phyloP scores from a whole-genome alignment of 768 basidiomycete species.

The Collybia mongolica region DNA sequence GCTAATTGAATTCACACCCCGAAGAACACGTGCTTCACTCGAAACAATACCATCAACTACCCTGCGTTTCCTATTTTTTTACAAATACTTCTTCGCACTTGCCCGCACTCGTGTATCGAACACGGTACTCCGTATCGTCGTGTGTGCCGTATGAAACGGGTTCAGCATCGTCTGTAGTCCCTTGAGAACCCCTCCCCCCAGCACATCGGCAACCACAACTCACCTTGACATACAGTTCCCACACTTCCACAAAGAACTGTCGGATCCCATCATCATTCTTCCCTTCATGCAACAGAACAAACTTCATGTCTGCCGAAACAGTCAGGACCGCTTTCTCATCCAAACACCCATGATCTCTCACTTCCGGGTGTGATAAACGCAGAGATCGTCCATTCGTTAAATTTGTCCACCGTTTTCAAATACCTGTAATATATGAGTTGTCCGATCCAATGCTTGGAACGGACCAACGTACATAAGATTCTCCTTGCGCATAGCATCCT shows the following conservation, averaged over 20 bases:
- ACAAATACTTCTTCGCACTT: constrained; percentile 84
- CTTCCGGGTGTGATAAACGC: constrained; percentile 95
- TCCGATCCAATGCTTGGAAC: constrained; percentile 8
- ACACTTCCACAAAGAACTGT: constrained; percentile 89
- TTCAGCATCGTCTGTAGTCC: constrained; percentile 76
- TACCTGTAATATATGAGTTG: constrained; percentile 60
- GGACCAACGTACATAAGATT: constrained; percentile 62
- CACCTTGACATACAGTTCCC: constrained; percentile 98
- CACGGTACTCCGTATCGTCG: constrained; percentile 69
- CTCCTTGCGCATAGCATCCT: constrained; percentile 87
- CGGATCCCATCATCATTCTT: constrained; percentile 98
- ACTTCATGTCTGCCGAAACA: constrained; percentile 79
- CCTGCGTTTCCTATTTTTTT: constrained; percentile 4
- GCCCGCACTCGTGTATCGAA: constrained; percentile 86
- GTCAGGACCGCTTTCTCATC: constrained; percentile 12
- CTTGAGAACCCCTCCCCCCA: constrained; percentile 3
- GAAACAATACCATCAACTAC: too few species aligned
- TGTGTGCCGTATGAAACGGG: constrained; percentile 95
- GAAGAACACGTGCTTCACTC: constrained; percentile 23
- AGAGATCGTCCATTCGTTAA: constrained; percentile 98
- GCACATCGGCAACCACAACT: constrained; percentile 12
- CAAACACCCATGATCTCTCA: constrained; percentile 40
- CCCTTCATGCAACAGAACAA: constrained; percentile 89
- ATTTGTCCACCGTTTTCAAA: constrained; percentile 92
- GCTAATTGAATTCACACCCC: constrained; percentile 16